Evolutionary conservation across 2,329 filamentous ascomycete species (phyloP).

Genomic region (Diplodia seriata): DNA sequence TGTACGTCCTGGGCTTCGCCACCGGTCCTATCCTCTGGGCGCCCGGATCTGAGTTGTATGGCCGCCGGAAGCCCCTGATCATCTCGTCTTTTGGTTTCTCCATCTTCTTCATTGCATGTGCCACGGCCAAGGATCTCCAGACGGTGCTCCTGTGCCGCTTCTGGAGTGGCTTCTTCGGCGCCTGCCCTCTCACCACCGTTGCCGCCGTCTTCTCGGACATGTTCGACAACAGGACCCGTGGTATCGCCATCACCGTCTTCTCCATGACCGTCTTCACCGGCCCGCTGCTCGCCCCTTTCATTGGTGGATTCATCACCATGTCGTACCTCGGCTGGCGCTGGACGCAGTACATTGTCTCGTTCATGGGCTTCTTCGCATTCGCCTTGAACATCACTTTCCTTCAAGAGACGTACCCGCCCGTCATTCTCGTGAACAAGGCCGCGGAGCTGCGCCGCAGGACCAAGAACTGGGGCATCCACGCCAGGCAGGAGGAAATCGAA

Average conservation of each 20-base stretch:
- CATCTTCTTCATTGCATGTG: conserved; percentile 58
- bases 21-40: conserved; percentile 56
- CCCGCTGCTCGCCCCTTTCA: conserved; percentile 61
- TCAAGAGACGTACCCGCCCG: conserved; percentile 64
- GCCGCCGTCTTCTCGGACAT: conserved; percentile 65
- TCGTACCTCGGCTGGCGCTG: conserved; percentile 61
- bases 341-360: conserved; percentile 53
- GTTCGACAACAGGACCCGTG: conserved; percentile 56
- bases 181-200: conserved; percentile 60
- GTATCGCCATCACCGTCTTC: conserved; percentile 58
- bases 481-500: conserved; percentile 63
- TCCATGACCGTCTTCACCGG: conserved; percentile 61
- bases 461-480: conserved; percentile 67
- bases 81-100: conserved; percentile 60
- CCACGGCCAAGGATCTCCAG: conserved; percentile 59
- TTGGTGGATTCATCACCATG: conserved; percentile 62
- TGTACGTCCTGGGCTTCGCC: conserved; percentile 60
- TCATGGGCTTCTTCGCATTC: conserved; percentile 63
- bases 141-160: conserved; percentile 61
- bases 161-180: conserved; percentile 61
- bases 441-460: conserved; percentile 61
- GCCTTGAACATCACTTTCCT: conserved; percentile 60
- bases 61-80: conserved; percentile 57
- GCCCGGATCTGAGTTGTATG: conserved; percentile 60
- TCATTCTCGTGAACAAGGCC: conserved; percentile 64